Percentiles rank a stretch among this genome's conserved stretches.
These are phyloP conservation scores for Flaveria ramosissima DNA, from an alignment of 129 eudicot species.

Conservation along the genomic window DNA sequence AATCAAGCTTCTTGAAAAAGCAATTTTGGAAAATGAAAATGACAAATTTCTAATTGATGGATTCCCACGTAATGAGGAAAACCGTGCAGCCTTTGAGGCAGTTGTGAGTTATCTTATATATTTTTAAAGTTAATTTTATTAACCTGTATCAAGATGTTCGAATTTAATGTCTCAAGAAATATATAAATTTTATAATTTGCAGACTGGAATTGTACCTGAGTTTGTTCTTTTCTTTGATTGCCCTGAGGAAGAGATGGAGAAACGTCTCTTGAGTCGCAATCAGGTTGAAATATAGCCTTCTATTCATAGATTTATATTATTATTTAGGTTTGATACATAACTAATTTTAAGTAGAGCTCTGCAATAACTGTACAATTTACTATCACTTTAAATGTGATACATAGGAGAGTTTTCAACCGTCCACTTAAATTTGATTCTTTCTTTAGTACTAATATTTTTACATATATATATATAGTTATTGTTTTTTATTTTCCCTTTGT, in stretches of 20 bases:
- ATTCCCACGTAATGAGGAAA: constrained; percentile 98
- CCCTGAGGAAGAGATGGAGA: constrained; percentile 95
- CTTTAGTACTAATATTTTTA: no score
- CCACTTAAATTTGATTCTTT: no score
- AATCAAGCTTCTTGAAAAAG: constrained; percentile 84
- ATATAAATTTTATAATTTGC: constrained; percentile 21
- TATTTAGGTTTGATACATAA: not conserved
- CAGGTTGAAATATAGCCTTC: constrained; percentile 51
- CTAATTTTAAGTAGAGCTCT: no score
- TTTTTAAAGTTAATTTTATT: not conserved
- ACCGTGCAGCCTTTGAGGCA: constrained; percentile 87
- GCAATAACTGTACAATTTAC: not conserved
- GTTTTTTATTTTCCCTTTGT: constrained; percentile 16
- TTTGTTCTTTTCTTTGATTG: constrained; percentile 89
- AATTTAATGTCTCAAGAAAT: not conserved
- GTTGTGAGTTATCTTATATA: constrained; percentile 52
- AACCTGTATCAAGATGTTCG: not conserved
- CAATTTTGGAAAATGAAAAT: constrained; percentile 74
- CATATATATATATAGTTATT: not conserved
- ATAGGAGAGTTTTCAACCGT: no score
- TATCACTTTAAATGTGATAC: not conserved
- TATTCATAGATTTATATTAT: not conserved
- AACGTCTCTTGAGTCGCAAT: constrained; percentile 81
- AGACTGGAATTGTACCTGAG: constrained; percentile 86
- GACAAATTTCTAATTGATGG: constrained; percentile 95